Evolutionary conservation across 1,284 basidiomycete genomes (phyloP).

Genomic region (Boletellus deceptivus): DNA sequence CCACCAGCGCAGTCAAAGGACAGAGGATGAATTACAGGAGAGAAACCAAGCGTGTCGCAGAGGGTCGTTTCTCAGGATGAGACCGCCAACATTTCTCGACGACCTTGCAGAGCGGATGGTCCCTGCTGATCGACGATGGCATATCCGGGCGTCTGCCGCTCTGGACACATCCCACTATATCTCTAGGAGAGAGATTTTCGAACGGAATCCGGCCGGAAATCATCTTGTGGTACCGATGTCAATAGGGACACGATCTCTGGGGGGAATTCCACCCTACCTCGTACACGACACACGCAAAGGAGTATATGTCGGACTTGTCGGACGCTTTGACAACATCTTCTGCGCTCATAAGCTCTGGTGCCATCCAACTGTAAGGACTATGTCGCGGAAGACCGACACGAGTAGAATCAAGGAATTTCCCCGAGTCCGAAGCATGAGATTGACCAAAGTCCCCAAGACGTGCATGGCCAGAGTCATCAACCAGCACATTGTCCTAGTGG

Average conservation of each 20-base stretch:
- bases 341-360: conserved; percentile 26
- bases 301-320: conserved; percentile 1
- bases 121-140: conserved; percentile 7
- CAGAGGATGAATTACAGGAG: not conserved
- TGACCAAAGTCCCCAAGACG: conserved; percentile 40
- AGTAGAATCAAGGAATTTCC: conserved; percentile 25
- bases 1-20: too few species aligned
- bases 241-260: not conserved
- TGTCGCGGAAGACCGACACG: conserved; percentile 14
- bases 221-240: conserved; percentile 16
- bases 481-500: conserved; percentile 12
- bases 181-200: not conserved
- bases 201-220: conserved; percentile 28
- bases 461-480: conserved; percentile 28
- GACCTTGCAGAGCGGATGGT: conserved; percentile 18
- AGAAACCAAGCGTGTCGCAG: conserved; percentile 8
- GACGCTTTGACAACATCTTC: conserved; percentile 12
- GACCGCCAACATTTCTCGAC: conserved; percentile 10
- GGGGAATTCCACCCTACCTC: conserved; percentile 8
- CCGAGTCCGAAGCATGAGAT: conserved; percentile 26
- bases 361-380: conserved; percentile 25
- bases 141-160: conserved; percentile 1
- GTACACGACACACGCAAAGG: conserved; percentile 33
- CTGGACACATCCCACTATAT: not conserved
- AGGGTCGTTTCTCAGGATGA: conserved; percentile 14